Conservation (phyloP, 2,329 filamentous ascomycete genomes). For the Thermochaetoides dissita region DNA sequence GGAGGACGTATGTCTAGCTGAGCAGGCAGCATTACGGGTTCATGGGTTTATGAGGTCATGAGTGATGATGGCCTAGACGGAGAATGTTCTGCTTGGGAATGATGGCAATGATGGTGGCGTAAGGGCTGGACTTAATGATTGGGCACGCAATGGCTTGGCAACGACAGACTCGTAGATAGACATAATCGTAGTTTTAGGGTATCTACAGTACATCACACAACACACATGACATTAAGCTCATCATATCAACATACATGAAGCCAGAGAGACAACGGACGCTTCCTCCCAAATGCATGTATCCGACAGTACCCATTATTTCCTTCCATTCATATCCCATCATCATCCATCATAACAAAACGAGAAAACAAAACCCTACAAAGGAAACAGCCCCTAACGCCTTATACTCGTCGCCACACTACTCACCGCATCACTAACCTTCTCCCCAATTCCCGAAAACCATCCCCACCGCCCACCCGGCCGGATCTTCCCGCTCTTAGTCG, state of each 20-base stretch:
- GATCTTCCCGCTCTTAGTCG: no score
- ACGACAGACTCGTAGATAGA: not conserved
- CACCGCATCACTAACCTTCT: slow-evolving; percentile 12
- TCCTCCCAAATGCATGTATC: slow-evolving; percentile 1
- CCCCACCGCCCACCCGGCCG: slow-evolving; percentile 30
- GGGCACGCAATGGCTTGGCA: no score
- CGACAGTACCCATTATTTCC: not conserved
- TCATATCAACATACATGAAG: no score
- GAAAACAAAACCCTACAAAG: not conserved
- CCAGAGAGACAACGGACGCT: no score
- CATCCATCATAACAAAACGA: slow-evolving; percentile 1
- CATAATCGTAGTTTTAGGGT: not conserved
- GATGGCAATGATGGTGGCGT: not conserved
- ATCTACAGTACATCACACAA: not conserved
- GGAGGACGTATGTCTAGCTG: no score
- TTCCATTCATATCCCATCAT: not conserved
- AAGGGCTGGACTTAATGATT: no score
- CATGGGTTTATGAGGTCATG: no score
- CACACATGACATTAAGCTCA: no score
- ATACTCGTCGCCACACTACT: slow-evolving; percentile 14
- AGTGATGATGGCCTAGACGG: no score
- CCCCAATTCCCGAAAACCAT: slow-evolving; percentile 25
- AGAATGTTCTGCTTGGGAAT: not conserved
- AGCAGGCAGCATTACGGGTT: no score
- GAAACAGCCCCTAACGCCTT: slow-evolving; percentile 4